phyloP scores from a whole-genome alignment of 257 asterid species.

The Perilla frutescens region DNA sequence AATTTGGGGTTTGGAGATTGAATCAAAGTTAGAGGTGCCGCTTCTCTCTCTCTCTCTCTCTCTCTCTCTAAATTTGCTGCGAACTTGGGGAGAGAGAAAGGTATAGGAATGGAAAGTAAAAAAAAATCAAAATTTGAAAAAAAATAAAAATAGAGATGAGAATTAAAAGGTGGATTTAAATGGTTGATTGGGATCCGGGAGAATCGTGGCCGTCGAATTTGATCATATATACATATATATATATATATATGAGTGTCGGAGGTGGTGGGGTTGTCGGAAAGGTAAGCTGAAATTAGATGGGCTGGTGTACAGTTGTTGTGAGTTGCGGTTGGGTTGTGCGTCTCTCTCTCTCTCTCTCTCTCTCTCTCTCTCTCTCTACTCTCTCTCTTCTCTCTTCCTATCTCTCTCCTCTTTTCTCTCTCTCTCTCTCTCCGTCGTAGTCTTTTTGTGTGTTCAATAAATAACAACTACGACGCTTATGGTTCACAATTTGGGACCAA shows the following conservation, averaged over 20 bases:
- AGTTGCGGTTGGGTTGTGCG: neutral
- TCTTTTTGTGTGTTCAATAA: too few relatives aligned
- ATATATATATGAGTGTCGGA: neutral
- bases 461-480: too few relatives aligned
- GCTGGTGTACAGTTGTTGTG: conserved; percentile 37
- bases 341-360: neutral
- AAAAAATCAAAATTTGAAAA: neutral
- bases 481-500: too few relatives aligned
- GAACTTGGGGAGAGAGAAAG: conserved; percentile 39
- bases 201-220: conserved; percentile 58
- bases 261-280: conserved; percentile 40
- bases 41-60: conserved; percentile 16
- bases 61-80: conserved; percentile 58
- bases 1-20: neutral
- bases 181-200: conserved; percentile 50
- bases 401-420: too few relatives aligned
- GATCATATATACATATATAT: neutral
- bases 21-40: conserved; percentile 3
- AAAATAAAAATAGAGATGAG: too few relatives aligned
- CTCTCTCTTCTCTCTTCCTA: too few relatives aligned
- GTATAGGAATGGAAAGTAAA: neutral
- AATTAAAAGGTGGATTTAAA: conserved; percentile 48
- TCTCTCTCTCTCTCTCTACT: neutral
- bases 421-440: too few relatives aligned
- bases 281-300: conserved; percentile 32